A percentile compares a stretch with the other conserved stretches of the same genome.
Evolutionary conservation across 2,329 filamentous ascomycete species (phyloP).

Genomic region (Calonectria honghensis): DNA sequence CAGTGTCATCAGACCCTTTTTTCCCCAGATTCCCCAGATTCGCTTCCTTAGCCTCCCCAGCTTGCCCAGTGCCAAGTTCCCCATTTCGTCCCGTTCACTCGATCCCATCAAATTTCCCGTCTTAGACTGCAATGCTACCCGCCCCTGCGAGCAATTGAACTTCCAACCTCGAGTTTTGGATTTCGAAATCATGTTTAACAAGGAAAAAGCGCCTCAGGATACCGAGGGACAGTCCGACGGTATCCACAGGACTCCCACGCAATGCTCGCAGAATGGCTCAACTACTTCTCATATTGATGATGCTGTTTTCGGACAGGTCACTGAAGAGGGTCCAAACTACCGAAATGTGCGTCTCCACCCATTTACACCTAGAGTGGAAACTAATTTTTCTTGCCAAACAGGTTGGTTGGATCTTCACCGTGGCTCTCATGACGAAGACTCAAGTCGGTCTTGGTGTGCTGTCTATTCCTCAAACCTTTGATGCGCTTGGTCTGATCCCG

Average conservation of each 20-base stretch:
- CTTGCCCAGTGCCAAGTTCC: neutral
- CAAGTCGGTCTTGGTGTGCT: conserved; percentile 67
- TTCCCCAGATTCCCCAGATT: too few relatives aligned
- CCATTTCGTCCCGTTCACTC: neutral
- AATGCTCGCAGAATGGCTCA: conserved; percentile 1
- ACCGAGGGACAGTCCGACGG: neutral
- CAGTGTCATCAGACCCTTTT: neutral
- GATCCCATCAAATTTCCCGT: neutral
- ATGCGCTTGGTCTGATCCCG: conserved; percentile 67
- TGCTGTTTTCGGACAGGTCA: neutral
- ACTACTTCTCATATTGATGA: neutral
- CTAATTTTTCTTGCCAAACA: conserved; percentile 32
- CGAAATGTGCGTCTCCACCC: neutral
- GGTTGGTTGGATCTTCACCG: conserved; percentile 65
- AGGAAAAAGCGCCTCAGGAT: neutral
- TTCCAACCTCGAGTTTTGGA: neutral
- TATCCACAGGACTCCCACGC: neutral
- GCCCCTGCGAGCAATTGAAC: neutral
- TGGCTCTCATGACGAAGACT: conserved; percentile 66
- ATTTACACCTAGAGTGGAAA: neutral
- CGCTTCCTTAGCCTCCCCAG: neutral
- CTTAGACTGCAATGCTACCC: neutral
- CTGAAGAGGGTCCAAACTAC: neutral
- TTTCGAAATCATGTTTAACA: neutral
- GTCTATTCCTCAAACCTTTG: conserved; percentile 66